phyloP scores from a whole-genome alignment of 495 filamentous ascomycete genomes.

The Sphaerosporella brunnea region DNA sequence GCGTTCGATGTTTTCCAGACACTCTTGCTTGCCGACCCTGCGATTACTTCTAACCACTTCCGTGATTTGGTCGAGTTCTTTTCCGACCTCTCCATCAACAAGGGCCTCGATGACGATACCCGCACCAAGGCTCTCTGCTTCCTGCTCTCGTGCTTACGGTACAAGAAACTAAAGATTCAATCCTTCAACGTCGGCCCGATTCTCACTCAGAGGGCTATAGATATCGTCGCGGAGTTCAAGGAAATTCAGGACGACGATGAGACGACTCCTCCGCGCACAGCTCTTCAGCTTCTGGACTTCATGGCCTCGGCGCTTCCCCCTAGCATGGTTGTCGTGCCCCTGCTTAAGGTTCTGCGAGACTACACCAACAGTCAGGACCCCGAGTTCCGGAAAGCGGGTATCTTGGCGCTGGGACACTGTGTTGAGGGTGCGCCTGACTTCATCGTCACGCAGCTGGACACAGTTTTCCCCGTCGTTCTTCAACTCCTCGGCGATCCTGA shows the following conservation, averaged over 20 bases:
- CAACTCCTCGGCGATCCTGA: conserved; percentile 70
- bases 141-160: conserved; percentile 77
- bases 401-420: conserved; percentile 79
- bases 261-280: conserved; percentile 71
- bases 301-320: conserved; percentile 75
- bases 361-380: conserved; percentile 58
- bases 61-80: conserved; percentile 85
- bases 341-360: conserved; percentile 63
- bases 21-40: conserved; percentile 70
- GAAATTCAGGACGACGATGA: conserved; percentile 51
- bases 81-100: conserved; percentile 66
- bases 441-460: conserved; percentile 32
- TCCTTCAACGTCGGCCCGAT: conserved; percentile 71
- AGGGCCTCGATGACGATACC: conserved; percentile 58
- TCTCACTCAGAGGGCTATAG: conserved; percentile 65
- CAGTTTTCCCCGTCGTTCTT: conserved; percentile 59
- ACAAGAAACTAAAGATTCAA: conserved; percentile 89
- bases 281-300: conserved; percentile 72
- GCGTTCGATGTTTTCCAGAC: conserved; percentile 97
- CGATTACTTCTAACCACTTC: conserved; percentile 70
- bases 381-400: conserved; percentile 69
- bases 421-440: conserved; percentile 83
- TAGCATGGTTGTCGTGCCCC: conserved; percentile 82
- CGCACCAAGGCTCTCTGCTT: conserved; percentile 82
- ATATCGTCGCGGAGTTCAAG: conserved; percentile 64